These are phyloP conservation scores for Penicillium sp. DNA, from an alignment of 2,329 filamentous ascomycete genomes.

Conservation along the genomic window DNA sequence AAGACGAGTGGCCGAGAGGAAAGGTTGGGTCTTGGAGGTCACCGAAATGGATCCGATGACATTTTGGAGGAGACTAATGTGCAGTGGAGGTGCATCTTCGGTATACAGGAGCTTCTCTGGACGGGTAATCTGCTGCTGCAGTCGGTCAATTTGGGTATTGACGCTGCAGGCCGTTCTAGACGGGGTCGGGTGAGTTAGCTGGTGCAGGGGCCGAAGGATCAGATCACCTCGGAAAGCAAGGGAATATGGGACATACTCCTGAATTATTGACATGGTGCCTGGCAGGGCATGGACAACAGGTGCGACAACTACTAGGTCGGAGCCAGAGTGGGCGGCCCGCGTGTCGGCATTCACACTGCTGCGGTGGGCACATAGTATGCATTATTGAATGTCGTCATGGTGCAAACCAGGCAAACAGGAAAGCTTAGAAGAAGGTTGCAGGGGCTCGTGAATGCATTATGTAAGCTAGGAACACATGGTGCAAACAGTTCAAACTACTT, in stretches of 20 bases:
- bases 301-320: background rate
- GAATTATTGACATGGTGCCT: conserved; percentile 26
- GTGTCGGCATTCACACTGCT: background rate
- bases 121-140: conserved; percentile 48
- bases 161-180: conserved; percentile 58
- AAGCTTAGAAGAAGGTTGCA: background rate
- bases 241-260: conserved; percentile 18
- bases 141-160: conserved; percentile 59
- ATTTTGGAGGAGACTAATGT: conserved; percentile 59
- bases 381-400: conserved; percentile 9
- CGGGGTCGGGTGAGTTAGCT: background rate
- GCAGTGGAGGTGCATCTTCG: conserved; percentile 26
- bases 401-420: conserved; percentile 8
- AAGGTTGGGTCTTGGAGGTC: conserved; percentile 62
- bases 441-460: background rate
- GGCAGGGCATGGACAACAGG: background rate
- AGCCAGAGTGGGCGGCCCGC: too few relatives aligned
- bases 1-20: conserved; percentile 64
- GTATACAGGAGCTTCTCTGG: conserved; percentile 12
- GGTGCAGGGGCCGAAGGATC: background rate
- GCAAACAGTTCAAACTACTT: background rate
- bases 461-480: background rate
- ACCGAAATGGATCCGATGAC: conserved; percentile 73
- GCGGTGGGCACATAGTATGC: background rate
- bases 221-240: background rate